Percentiles rank a stretch among this genome's conserved stretches.
Conservation (phyloP, 2,329 filamentous ascomycete genomes). For the Zymoseptoria passerinii region DNA sequence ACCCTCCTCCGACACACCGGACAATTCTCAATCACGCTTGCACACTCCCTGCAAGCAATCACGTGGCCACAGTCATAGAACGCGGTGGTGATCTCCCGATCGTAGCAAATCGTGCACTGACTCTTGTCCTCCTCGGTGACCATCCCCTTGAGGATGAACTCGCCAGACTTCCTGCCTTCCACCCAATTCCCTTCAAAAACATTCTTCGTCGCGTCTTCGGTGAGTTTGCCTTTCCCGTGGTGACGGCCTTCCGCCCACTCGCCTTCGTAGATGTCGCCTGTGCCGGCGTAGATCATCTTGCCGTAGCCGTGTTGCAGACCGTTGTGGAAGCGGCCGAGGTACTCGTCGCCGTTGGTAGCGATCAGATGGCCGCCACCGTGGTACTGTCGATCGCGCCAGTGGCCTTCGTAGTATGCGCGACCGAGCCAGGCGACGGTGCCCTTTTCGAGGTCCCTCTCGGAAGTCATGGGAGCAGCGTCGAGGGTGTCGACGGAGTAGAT, state of each 20-base stretch:
- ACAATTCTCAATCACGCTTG: slow-evolving; percentile 50
- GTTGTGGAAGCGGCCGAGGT: slow-evolving; percentile 47
- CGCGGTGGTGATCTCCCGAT: slow-evolving; percentile 50
- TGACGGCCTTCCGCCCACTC: slow-evolving; percentile 57
- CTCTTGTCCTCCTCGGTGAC: slow-evolving; percentile 53
- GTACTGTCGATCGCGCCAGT: slow-evolving; percentile 31
- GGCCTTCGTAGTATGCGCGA: slow-evolving; percentile 49
- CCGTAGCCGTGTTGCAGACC: slow-evolving; percentile 49
- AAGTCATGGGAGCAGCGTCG: slow-evolving; percentile 27
- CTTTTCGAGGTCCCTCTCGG: slow-evolving; percentile 3
- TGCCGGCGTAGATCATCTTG: slow-evolving; percentile 47
- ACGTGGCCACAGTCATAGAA: slow-evolving; percentile 59
- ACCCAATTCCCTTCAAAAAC: slow-evolving; percentile 54
- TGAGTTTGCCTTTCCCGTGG: slow-evolving; percentile 50
- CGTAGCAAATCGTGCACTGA: slow-evolving; percentile 55
- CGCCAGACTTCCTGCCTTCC: slow-evolving; percentile 52
- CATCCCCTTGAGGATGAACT: slow-evolving; percentile 55
- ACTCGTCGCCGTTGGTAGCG: slow-evolving; percentile 46
- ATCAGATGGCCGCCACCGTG: slow-evolving; percentile 51
- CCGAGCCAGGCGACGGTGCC: slow-evolving; percentile 47
- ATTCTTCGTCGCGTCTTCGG: slow-evolving; percentile 50
- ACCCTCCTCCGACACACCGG: slow-evolving; percentile 54
- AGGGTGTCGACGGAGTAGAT: slow-evolving; percentile 17
- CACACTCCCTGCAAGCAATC: slow-evolving; percentile 52
- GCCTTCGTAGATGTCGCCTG: slow-evolving; percentile 55